Conservation (phyloP, 768 basidiomycete genomes). For the Leucosporidium scottii region DNA sequence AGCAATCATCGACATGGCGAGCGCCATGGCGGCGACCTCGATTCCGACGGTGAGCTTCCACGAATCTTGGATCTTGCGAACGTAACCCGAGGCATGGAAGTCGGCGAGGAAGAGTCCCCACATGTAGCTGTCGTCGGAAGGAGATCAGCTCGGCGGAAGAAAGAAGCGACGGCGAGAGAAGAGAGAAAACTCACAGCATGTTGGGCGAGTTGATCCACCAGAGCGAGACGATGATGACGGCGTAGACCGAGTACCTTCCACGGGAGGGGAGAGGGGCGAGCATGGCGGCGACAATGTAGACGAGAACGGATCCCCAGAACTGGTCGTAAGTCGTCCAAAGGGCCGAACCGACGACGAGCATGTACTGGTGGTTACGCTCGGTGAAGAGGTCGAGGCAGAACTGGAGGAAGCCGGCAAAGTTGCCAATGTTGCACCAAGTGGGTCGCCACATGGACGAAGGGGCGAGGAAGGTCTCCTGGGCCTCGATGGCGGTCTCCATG, state of each 20-base stretch:
- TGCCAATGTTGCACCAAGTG: conserved; percentile 39
- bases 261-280: conserved; percentile 38
- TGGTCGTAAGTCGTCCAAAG: conserved; percentile 42
- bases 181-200: conserved; percentile 30
- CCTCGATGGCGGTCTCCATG: conserved; percentile 24
- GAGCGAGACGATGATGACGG: conserved; percentile 32
- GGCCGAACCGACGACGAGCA: conserved; percentile 38
- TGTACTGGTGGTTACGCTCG: conserved; percentile 39
- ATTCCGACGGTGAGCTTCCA: conserved; percentile 39
- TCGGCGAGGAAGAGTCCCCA: conserved; percentile 38
- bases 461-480: conserved; percentile 32
- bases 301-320: conserved; percentile 40
- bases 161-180: background rate
- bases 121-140: conserved; percentile 29
- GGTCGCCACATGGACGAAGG: conserved; percentile 38
- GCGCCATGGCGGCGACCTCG: conserved; percentile 36
- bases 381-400: conserved; percentile 41
- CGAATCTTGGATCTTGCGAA: conserved; percentile 39
- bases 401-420: conserved; percentile 40
- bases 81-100: conserved; percentile 37
- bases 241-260: conserved; percentile 38
- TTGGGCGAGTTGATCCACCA: conserved; percentile 38
- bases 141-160: background rate
- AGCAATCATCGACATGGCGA: conserved; percentile 36
- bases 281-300: conserved; percentile 39